Conservation (phyloP, 164 flowering plant species). For the Paratinospora sagittata region DNA sequence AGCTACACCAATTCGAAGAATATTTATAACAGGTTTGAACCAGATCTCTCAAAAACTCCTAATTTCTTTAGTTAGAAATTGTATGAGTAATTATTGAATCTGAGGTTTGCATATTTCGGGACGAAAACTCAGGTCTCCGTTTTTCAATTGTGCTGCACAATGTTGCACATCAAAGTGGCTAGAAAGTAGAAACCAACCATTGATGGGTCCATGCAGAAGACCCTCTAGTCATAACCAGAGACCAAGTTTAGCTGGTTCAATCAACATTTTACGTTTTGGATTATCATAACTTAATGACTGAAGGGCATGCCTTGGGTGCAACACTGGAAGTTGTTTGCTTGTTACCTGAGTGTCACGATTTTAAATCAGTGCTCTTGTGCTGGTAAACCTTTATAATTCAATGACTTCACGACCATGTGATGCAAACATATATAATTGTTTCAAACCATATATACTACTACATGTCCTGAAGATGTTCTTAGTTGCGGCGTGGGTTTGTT, state of each 20-base stretch:
- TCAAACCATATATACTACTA: background rate
- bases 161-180: background rate
- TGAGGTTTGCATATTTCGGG: conserved; percentile 2
- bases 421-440: background rate
- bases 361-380: too few species aligned
- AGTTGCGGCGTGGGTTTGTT: background rate
- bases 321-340: too few species aligned
- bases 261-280: background rate
- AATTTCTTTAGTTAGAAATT: background rate
- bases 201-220: background rate
- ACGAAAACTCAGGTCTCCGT: background rate
- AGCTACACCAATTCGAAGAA: conserved; percentile 37
- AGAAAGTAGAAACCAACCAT: background rate
- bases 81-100: background rate
- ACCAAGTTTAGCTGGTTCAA: background rate
- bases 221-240: background rate
- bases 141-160: background rate
- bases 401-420: too few species aligned
- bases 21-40: conserved; percentile 47
- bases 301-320: too few species aligned
- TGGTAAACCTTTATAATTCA: too few species aligned
- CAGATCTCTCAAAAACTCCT: conserved; percentile 6
- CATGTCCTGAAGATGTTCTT: background rate
- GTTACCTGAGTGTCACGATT: too few species aligned
- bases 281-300: background rate